Conservation (phyloP, 176 grass and related monocot species). For the Coix lacrymajobi region DNA sequence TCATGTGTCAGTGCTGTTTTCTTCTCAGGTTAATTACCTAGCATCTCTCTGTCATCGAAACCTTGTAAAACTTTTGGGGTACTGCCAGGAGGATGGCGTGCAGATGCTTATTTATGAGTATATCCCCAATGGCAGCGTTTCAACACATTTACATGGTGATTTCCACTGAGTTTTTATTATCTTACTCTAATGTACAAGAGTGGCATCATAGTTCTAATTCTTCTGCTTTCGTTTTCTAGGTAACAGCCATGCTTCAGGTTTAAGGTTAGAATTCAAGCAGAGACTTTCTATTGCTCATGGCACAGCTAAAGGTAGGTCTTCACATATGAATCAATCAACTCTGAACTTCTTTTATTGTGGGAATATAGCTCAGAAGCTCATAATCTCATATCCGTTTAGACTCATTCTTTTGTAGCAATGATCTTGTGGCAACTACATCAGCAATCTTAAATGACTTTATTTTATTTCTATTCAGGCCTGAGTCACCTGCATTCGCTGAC, state of each 20-base stretch:
- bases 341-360: neutral
- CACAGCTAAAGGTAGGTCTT: constrained; percentile 73
- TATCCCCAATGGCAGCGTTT: constrained; percentile 80
- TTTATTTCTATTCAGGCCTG: constrained; percentile 54
- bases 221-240: constrained; percentile 29
- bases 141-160: constrained; percentile 84
- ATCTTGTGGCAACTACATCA: neutral
- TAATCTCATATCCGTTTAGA: neutral
- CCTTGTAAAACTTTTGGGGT: constrained; percentile 83
- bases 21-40: constrained; percentile 56
- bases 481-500: constrained; percentile 80
- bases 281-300: constrained; percentile 93
- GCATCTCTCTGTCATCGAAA: constrained; percentile 75
- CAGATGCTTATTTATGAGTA: constrained; percentile 98
- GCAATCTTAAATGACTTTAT: neutral
- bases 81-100: constrained; percentile 73
- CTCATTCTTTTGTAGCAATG: neutral
- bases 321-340: neutral
- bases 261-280: constrained; percentile 90
- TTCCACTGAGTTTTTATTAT: constrained; percentile 3
- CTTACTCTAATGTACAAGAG: neutral
- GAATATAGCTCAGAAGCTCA: neutral
- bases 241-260: constrained; percentile 29
- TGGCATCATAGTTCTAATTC: neutral
- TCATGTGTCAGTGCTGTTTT: constrained; percentile 9